A percentile compares a stretch with the other conserved stretches of the same genome.
phyloP scores from a whole-genome alignment of 1,139 yeast species.

The Magnusiomyces paraingens region DNA sequence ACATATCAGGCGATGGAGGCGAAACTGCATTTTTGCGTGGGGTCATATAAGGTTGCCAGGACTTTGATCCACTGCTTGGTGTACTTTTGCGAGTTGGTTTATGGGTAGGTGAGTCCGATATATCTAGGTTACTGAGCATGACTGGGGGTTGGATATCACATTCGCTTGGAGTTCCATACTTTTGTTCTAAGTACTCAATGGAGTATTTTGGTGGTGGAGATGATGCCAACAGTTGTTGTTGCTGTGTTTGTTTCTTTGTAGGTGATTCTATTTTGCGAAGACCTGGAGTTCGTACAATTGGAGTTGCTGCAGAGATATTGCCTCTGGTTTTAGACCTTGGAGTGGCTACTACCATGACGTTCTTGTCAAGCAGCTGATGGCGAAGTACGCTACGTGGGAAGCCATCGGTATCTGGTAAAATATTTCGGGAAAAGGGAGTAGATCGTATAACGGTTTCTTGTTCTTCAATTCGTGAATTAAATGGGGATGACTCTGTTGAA shows the following conservation, averaged over 20 bases:
- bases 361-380: slow-evolving; percentile 33
- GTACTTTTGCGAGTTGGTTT: too few relatives aligned
- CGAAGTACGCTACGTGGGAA: slow-evolving; percentile 21
- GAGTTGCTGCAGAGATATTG: background rate
- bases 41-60: background rate
- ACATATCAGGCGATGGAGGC: background rate
- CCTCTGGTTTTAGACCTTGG: background rate
- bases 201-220: background rate
- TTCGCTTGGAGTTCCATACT: background rate
- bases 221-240: too few relatives aligned
- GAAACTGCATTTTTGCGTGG: background rate
- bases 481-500: slow-evolving; percentile 11
- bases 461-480: slow-evolving; percentile 7
- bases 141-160: background rate
- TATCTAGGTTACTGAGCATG: too few relatives aligned
- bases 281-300: background rate
- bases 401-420: slow-evolving; percentile 4
- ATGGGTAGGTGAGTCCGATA: too few relatives aligned
- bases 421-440: background rate
- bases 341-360: slow-evolving; percentile 23
- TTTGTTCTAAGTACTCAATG: background rate
- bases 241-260: background rate
- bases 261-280: background rate
- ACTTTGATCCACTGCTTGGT: too few relatives aligned
- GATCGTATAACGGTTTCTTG: background rate